Evolutionary conservation across 495 filamentous ascomycete species (phyloP), one percentile per base, ranked within the genome.

Genomic region (Xylaria venustula): DNA sequence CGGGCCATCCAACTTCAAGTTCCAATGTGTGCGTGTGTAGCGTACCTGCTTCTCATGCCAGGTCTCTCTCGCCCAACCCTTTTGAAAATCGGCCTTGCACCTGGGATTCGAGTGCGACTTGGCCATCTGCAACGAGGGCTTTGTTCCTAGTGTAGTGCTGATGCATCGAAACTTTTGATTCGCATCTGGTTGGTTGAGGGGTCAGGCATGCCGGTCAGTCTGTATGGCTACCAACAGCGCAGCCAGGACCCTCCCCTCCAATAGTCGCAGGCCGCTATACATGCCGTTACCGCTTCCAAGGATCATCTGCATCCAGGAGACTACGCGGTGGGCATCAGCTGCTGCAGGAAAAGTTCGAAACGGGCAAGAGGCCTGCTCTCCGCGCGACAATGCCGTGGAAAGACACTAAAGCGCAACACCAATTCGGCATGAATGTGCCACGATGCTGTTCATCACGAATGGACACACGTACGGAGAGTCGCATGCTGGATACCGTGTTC

Each of bases 261-360:
- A 60, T 52, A 45, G 25, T 25, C 42, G 34, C n/a, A 20, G 50
- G 36, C 57, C 34, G 40, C 40, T 28, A 42, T 44, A 20, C 32
- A 55, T 55, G 26, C 25, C 37, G 51, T 22, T 45, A 45, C n/a
- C 17, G 11, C n/a, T 45, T 5, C 22, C 42, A 45, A 41, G 50
- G 50, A 25, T 41, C 20, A 20, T 15, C 40, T 53, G 50, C 50
- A 41, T 40, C 37, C 45, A 48, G 20, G 36, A 52, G 36, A n/a
- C 47, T 8, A 11, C 7, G 14, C 30, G 28, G 58, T 48, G 58
- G 58, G 30, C 49, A 61, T 44, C 25, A 40, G 42, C 58, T 61
- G 50, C 58, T 61, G 58, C 58, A 61, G 41, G 58, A 54, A 47
- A 48, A 40, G 50, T 61, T 61, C 58, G 42, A 61, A 61, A 54